Conservation (phyloP, 306 rosid species). For the Ceratonia siliqua region DNA sequence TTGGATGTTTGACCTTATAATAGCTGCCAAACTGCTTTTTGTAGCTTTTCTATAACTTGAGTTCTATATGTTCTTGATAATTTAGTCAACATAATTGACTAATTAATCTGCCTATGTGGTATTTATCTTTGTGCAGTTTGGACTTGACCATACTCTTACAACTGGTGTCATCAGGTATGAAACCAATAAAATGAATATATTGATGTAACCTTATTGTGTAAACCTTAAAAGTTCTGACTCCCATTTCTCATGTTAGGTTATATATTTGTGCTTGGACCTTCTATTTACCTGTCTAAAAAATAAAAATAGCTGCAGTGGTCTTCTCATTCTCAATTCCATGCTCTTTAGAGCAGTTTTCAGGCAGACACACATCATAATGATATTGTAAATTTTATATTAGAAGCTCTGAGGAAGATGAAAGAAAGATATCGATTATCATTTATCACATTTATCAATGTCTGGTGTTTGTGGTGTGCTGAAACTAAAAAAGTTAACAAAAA, state of each 20-base stretch:
- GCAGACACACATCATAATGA: not conserved
- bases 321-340: not conserved
- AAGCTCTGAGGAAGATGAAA: not conserved
- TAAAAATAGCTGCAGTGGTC: slow-evolving; percentile 9
- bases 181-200: slow-evolving; percentile 20
- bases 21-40: slow-evolving; percentile 15
- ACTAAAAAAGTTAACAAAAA: not conserved
- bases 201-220: not conserved
- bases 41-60: slow-evolving; percentile 1
- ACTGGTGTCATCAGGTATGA: slow-evolving; percentile 87
- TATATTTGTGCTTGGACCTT: not conserved
- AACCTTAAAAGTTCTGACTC: slow-evolving; percentile 3
- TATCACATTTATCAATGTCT: not conserved
- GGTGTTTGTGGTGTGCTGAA: not conserved
- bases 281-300: slow-evolving; percentile 7
- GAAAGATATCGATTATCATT: slow-evolving; percentile 13
- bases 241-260: not conserved
- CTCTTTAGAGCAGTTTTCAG: slow-evolving; percentile 3
- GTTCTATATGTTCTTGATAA: slow-evolving; percentile 16
- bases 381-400: not conserved
- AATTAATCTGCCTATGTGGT: slow-evolving; percentile 10
- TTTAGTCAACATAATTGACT: slow-evolving; percentile 10
- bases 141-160: too few species aligned
- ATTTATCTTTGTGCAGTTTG: slow-evolving; percentile 70
- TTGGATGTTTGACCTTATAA: slow-evolving; percentile 18